Evolutionary conservation across 2,329 filamentous ascomycete genomes (phyloP), one percentile per base, ranked within the genome.

Genomic region (Pezicula neosporulosa): DNA sequence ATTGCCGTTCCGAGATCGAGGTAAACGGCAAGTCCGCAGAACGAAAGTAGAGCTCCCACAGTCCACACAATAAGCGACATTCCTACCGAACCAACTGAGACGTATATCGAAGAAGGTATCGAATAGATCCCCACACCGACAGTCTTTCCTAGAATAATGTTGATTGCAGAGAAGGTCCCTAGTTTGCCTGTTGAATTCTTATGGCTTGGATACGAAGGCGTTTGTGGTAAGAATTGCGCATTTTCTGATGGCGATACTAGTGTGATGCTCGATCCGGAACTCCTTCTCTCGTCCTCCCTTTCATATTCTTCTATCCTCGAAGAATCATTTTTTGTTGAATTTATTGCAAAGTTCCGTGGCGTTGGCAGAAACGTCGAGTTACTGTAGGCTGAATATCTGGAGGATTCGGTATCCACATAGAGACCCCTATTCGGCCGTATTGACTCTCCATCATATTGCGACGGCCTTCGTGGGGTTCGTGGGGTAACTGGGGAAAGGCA

Each of bases 41-140:
- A 71, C 1, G 72, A 72, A 36, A 77, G 71, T 10, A 74, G 54
- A 24, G 67, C 69, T 30, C 77, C 79, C 9, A 81, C 64, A 1
- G 80, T 70, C 80, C 80, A 83, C 18, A 83, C 64, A 43, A 78
- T 68, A 13, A 83, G 64, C 7, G 73, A 70, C 42, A 80, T 72
- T 3, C 80, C 80, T 4, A 82, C 78, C 7, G 73, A 80, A 0
- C 79, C 78, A 2, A 78, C 75, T 1, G 76, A 74, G 7, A 72
- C 70, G 52, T 80, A 79, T 44, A 83, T 78, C n/a, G 78, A 77
- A 2, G 76, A 76, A 1, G 80, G 80, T 1, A 80, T 79, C 1
- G 78, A 79, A 59, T 81, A 83, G 21, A 79, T 68, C 54, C 75
- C 69, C 9, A 72, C 65, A 3, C 73, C 72, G 21, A 75, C 58